Conservation (phyloP, 208 protist species). For the Wallacemonas collosoma region DNA sequence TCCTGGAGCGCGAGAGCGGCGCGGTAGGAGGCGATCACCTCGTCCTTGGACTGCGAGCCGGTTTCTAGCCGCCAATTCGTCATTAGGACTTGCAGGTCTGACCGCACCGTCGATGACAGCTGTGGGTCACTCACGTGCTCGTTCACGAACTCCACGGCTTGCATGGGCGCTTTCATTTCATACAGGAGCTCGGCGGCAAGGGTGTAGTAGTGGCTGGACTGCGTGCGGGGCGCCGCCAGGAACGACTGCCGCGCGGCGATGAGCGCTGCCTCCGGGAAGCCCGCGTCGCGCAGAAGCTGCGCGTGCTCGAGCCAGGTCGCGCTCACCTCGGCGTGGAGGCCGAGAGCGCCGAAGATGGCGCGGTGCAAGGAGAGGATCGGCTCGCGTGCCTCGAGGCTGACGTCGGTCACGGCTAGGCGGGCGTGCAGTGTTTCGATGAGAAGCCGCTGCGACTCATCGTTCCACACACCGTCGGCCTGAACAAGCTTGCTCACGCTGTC, state of each 20-base stretch:
- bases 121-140: conserved; percentile 30
- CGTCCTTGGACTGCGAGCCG: conserved; percentile 68
- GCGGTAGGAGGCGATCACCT: conserved; percentile 85
- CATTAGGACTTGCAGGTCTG: conserved; percentile 74
- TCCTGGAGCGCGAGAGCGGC: conserved; percentile 53
- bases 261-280: conserved; percentile 76
- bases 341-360: conserved; percentile 68
- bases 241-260: conserved; percentile 67
- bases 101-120: conserved; percentile 36
- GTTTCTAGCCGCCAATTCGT: conserved; percentile 83
- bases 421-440: conserved; percentile 28
- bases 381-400: conserved; percentile 73
- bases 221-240: conserved; percentile 4
- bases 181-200: conserved; percentile 87
- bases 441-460: background rate
- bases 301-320: conserved; percentile 84
- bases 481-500: conserved; percentile 57
- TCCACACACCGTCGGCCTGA: background rate
- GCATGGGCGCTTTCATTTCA: conserved; percentile 69
- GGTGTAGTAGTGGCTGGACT: conserved; percentile 52
- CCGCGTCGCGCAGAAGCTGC: conserved; percentile 74
- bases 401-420: conserved; percentile 49
- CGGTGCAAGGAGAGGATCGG: conserved; percentile 84
- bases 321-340: conserved; percentile 53
- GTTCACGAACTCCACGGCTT: conserved; percentile 85